These are phyloP conservation scores for Gentiana straminea DNA, from an alignment of 257 asterid genomes.

Conservation along the genomic window DNA sequence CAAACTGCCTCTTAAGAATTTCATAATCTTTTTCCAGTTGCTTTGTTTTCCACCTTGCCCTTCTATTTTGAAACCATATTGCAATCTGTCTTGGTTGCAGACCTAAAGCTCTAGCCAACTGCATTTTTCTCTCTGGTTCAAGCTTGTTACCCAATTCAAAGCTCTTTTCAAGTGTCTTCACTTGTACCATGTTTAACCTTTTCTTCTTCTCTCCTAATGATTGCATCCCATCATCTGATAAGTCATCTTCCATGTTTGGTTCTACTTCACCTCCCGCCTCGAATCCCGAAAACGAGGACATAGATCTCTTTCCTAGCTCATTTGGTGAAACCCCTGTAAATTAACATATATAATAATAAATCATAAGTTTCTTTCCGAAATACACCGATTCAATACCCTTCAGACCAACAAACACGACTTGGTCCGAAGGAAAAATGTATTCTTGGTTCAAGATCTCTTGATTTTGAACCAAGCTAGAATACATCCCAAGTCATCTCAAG, in stretches of 20 bases:
- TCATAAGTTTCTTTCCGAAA: background rate
- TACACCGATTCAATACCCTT: too few species aligned
- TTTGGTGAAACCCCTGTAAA: constrained; percentile 22
- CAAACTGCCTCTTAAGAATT: constrained; percentile 43
- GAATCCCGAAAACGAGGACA: constrained; percentile 29
- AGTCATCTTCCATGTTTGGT: constrained; percentile 35
- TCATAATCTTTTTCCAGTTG: constrained; percentile 59
- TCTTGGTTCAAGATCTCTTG: too few species aligned
- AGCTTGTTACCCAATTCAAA: constrained; percentile 52
- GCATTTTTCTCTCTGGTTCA: constrained; percentile 64
- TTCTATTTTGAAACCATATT: constrained; percentile 62
- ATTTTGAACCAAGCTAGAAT: too few species aligned
- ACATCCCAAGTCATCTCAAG: too few species aligned
- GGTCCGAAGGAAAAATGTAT: too few species aligned
- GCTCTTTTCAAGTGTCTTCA: constrained; percentile 53
- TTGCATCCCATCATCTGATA: constrained; percentile 49
- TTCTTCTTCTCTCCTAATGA: constrained; percentile 44
- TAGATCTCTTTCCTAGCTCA: constrained; percentile 32
- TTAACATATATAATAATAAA: background rate
- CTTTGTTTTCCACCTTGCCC: constrained; percentile 70
- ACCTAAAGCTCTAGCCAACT: constrained; percentile 54
- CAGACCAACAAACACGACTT: too few species aligned
- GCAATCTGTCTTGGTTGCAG: constrained; percentile 56
- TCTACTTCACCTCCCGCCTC: constrained; percentile 20
- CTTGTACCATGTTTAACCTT: constrained; percentile 57